Percentiles rank a stretch among this genome's conserved stretches.
Evolutionary conservation across 2,329 filamentous ascomycete species (phyloP).

Genomic region (Xylaria sp.): DNA sequence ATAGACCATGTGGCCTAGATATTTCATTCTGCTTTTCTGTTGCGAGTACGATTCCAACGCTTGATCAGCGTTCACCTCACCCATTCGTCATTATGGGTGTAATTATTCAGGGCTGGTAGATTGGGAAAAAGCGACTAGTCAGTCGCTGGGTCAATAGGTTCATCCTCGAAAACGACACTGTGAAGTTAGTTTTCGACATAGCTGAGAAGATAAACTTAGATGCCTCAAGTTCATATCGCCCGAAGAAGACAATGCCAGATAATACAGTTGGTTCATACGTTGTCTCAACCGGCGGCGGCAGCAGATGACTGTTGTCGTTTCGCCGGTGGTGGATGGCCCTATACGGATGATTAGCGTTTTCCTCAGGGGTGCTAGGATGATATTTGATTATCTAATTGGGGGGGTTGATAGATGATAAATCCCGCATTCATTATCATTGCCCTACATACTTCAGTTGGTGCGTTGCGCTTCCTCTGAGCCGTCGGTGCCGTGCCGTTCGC

Average conservation of each 20-base stretch:
- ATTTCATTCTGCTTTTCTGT: conserved; percentile 9
- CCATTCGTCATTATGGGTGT: not conserved
- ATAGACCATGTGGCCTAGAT: conserved; percentile 8
- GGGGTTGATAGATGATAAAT: conserved; percentile 40
- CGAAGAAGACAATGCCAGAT: conserved; percentile 5
- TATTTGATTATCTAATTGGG: conserved; percentile 39
- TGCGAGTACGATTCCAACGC: not conserved
- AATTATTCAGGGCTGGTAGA: not conserved
- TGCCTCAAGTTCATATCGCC: conserved; percentile 21
- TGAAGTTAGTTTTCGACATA: conserved; percentile 30
- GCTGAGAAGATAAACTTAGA: conserved; percentile 16
- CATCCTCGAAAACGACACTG: conserved; percentile 18
- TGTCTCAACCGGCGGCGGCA: conserved; percentile 47
- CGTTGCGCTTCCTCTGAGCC: conserved; percentile 59
- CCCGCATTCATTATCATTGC: conserved; percentile 34
- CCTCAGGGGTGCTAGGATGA: conserved; percentile 28
- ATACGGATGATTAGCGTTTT: conserved; percentile 42
- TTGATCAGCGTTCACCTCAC: not conserved
- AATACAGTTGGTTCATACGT: conserved; percentile 18
- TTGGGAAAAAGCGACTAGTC: not conserved
- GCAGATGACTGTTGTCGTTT: conserved; percentile 50
- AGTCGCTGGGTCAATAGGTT: conserved; percentile 1
- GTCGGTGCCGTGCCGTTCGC: conserved; percentile 52
- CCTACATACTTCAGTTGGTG: conserved; percentile 53
- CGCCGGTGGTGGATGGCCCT: conserved; percentile 48